phyloP scores from a whole-genome alignment of 2,329 filamentous ascomycete species.

The Xylaria sp. region DNA sequence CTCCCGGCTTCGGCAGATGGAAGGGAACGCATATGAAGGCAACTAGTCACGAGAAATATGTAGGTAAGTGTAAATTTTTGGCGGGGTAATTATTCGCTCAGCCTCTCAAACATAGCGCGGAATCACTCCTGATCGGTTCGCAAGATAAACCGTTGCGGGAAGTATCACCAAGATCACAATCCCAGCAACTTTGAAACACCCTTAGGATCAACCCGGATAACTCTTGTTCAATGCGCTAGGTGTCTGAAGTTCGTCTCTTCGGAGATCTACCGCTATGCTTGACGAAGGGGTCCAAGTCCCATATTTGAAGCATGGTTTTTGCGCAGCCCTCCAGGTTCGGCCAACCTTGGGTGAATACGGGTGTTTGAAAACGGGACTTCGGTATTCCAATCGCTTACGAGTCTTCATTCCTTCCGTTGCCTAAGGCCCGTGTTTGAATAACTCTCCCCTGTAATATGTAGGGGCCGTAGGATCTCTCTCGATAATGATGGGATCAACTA shows the following conservation, averaged over 20 bases:
- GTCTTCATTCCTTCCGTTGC: not conserved
- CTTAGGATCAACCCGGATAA: slow-evolving; percentile 16
- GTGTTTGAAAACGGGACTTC: not conserved
- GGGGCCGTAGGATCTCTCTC: not conserved
- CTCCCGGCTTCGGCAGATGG: slow-evolving; percentile 29
- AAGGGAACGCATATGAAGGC: slow-evolving; percentile 6
- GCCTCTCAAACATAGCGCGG: slow-evolving; percentile 3
- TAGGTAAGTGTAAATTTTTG: slow-evolving; percentile 1
- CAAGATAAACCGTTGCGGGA: slow-evolving; percentile 1
- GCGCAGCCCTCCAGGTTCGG: not conserved
- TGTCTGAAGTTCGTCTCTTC: slow-evolving; percentile 2
- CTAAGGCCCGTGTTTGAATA: not conserved
- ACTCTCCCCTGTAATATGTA: not conserved
- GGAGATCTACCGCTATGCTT: not conserved
- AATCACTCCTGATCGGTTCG: slow-evolving; percentile 13
- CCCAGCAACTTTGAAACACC: slow-evolving; percentile 33
- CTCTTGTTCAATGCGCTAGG: slow-evolving; percentile 28
- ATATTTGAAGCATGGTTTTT: slow-evolving; percentile 1
- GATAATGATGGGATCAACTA: not conserved
- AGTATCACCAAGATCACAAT: slow-evolving; percentile 24
- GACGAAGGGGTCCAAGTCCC: not conserved
- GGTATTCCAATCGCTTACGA: not conserved
- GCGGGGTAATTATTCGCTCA: slow-evolving; percentile 20
- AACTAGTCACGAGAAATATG: not conserved
- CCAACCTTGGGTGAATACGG: not conserved